Evolutionary conservation across 306 rosid genomes (phyloP), one percentile per base, ranked within the genome.

Genomic region (Cucurbita argyrosperma): DNA sequence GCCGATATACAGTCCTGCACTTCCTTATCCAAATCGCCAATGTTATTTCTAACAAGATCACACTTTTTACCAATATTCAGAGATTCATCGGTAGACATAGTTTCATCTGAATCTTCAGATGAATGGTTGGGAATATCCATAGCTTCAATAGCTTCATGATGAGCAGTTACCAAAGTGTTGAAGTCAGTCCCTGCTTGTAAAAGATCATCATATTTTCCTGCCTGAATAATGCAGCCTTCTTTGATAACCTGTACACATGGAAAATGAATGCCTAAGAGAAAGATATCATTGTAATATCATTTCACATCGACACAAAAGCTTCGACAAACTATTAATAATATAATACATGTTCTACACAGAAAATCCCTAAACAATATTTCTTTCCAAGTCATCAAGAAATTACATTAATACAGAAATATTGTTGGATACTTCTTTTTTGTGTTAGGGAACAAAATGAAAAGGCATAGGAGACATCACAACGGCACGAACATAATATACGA

Each of bases 121-220:
- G 96, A 90, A 78, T 91, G 93, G 85, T 72, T 64, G 75, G 91
- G 99, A 68, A 95, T 88, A 84, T 95, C 99, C 97, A 95, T 87
- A 58, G 99, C 97, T 80, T 95, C 99, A 76, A 95, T 95, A 78
- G 99, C 99, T 73, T 95, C 97, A 76, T 91, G 96, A 83, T 95
- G 97, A 82, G 99, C 99, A 67, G 90, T 84, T 74, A 95, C 97
- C 80, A 95, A 87, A 47, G 97, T 79, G 38, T 76, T 89, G 70
- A 95, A 95, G 88, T 95, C 99, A 47, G 99, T 91, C 77, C 99
- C 99, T 65, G 97, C 97, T 81, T 89, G 92, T 80, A 95, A 85
- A 68, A 95, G 99, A 74, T 91, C 91, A 65, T 95, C 99, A 79
- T 91, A 95, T 82, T 89, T 89, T 83, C 99, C 99, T 6, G 97